phyloP scores from a whole-genome alignment of 2,329 filamentous ascomycete genomes.

The Xylariaceae sp. region DNA sequence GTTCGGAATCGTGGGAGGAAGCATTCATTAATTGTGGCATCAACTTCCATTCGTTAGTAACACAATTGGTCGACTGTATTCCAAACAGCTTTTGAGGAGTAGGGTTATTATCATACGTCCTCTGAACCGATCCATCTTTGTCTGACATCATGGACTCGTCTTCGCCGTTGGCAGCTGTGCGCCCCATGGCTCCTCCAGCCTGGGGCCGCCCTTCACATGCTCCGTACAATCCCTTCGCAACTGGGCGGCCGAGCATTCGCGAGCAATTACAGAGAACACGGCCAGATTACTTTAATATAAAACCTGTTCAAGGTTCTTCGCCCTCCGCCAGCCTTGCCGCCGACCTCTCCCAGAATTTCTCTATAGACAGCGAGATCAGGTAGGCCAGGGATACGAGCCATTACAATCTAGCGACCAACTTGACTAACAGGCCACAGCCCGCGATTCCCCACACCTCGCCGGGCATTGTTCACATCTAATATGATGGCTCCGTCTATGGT shows the following conservation, averaged over 20 bases:
- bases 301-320: conserved; percentile 78
- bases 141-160: conserved; percentile 75
- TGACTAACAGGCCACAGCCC: conserved; percentile 54
- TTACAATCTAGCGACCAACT: not conserved
- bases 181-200: conserved; percentile 65
- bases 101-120: conserved; percentile 29
- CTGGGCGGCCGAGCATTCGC: conserved; percentile 74
- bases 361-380: conserved; percentile 82
- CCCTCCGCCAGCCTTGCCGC: conserved; percentile 88
- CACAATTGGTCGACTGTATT: conserved; percentile 21
- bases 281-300: conserved; percentile 79
- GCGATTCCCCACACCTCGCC: conserved; percentile 76
- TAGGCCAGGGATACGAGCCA: conserved; percentile 38
- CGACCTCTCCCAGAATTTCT: conserved; percentile 95
- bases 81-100: conserved; percentile 28
- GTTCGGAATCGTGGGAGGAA: conserved; percentile 18
- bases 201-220: conserved; percentile 56
- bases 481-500: conserved; percentile 57
- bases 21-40: conserved; percentile 29
- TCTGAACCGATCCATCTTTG: conserved; percentile 11
- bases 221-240: conserved; percentile 46
- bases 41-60: conserved; percentile 25
- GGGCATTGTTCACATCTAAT: conserved; percentile 77
- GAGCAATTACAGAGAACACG: conserved; percentile 62
- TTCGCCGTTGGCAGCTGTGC: conserved; percentile 91